Evolutionary conservation across 2,329 filamentous ascomycete genomes (phyloP).

Genomic region (Aspergillus flavus): DNA sequence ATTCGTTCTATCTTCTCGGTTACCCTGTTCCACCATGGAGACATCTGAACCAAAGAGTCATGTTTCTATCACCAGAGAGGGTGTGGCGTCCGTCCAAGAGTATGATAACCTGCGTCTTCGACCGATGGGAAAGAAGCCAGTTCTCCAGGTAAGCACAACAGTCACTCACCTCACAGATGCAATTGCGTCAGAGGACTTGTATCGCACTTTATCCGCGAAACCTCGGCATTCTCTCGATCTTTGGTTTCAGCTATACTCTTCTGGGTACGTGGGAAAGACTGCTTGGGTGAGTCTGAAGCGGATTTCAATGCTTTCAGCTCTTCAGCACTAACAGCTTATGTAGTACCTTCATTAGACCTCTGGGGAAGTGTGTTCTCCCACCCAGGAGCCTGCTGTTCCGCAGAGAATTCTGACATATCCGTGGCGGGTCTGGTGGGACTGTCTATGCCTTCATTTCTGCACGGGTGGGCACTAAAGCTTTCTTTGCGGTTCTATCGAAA

Average conservation of each 20-base stretch:
- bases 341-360: background rate
- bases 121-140: background rate
- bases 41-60: background rate
- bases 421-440: background rate
- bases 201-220: background rate
- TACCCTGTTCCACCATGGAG: background rate
- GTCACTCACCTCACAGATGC: accelerated
- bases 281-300: background rate
- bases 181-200: background rate
- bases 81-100: background rate
- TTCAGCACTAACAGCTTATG: background rate
- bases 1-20: background rate
- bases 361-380: background rate
- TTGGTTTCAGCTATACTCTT: background rate
- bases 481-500: background rate
- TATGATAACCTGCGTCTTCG: background rate
- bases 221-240: background rate
- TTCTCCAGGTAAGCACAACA: background rate
- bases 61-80: background rate
- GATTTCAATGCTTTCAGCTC: background rate
- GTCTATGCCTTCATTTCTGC: background rate
- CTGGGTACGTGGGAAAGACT: background rate
- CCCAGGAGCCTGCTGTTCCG: background rate
- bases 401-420: background rate
- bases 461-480: background rate